Evolutionary conservation across 805 yeast genomes (phyloP), one percentile per base, ranked within the genome.

Genomic region (Candida vartiovaarae): DNA sequence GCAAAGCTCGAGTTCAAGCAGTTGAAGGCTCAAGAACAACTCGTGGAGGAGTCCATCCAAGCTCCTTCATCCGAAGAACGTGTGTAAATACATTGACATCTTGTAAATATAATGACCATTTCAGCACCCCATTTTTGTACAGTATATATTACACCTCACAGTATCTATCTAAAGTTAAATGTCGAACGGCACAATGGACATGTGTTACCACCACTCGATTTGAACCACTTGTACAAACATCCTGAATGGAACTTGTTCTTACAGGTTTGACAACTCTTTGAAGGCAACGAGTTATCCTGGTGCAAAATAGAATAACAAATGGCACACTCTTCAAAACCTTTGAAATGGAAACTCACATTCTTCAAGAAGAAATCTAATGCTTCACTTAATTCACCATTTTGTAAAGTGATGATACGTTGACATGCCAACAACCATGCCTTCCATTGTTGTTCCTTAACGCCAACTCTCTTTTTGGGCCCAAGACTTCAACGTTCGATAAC

Each of bases 271-370:
- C 99, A 93, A 3, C 74, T 74, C 64, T 88, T 90, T 40, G 88
- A 79, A 6, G 99, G 99, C 45, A 93, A 72, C 6, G 95, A 83
- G 55, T 85, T 86, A 57, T 89, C 96, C 10, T 73, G 74, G 59
- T 90, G 95, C 50, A 93, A 67, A 44, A 91, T 83, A 11, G 95
- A 84, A 62, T 93, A 93, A 62, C 99, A 93, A 53, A 93, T 89
- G 3, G 98, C 95, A 73, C 99, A 93, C 47, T 91, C 98, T 56
- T 88, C 96, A 51, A 87, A 89, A 0, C 96, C 96, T 7, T 90
- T 84, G 62, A 95, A 90, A 59, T 90, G 95, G 54, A 85, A 71
- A 43, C 78, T 75, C 41, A 88, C 89, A 55, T 91, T 87, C 53
- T 78, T 79, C 39, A 67, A 55, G 44, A 68, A 65, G 32, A 65